Base-by-base conservation (phyloP, 2,329 filamentous ascomycete genomes). In the Paramyrothecium sp. region DNA sequence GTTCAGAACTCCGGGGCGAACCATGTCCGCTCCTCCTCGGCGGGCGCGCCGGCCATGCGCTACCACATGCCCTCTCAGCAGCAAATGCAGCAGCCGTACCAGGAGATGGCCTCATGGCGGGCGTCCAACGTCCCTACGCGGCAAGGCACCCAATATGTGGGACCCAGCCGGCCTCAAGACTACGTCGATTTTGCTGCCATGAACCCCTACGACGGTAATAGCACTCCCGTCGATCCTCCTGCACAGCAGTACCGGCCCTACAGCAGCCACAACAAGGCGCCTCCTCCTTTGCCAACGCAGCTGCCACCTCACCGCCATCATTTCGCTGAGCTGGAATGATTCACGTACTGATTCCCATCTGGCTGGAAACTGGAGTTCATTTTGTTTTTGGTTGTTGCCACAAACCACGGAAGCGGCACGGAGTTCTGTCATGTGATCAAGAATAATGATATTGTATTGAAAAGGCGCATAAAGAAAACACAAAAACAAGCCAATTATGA, bases 111-210 rank as follows among this genome's bases (percentile, higher is more conserved):
- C n/a, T 26, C 51, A 20, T 53, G 51, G 51, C 30, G 33, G 56
- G 11, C 53, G 47, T 38, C 59, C 55, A 54, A 57, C 38, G 58
- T 54, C 12, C 51, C 60, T 48, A 54, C 53, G n/a, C 56, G 64
- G 53, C 56, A 61, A 3, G 63, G 59, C 19, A 59, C 58, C 16
- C 56, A 60, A n/a, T 67, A 68, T 51, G 58, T 48, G 19, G 58
- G 58, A 3, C 61, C 55, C 38, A 63, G 64, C 34, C 64, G 55
- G 53, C 60, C 65, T 4, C 53, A 58, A 12, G 61, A 66, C 52
- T 67, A 64, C 53, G 41, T 41, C 21, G 61, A 64, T n/a, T 59
- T 68, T 41, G 53, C 64, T 22, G 30, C 19, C 10, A 56, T 60
- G 34, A 63, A 61, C 44, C 56, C 63, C 10, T 65, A 61, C 47